A percentile compares a stretch with the other conserved stretches of the same genome.
These are phyloP conservation scores for Neurospora hispaniola DNA, from an alignment of 495 filamentous ascomycete genomes.

Conservation along the genomic window DNA sequence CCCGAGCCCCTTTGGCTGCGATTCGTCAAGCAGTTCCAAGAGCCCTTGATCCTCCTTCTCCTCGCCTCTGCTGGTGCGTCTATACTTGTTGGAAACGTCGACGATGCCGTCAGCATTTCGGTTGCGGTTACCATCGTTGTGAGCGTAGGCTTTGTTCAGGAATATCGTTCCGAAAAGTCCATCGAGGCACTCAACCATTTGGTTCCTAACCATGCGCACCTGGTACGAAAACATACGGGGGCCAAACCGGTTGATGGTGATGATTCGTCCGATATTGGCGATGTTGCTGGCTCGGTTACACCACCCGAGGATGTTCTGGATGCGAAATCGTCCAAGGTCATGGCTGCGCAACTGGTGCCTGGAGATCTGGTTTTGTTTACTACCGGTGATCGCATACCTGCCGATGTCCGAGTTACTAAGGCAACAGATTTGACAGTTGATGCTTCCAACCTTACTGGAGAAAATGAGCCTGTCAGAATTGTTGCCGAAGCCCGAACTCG, in stretches of 20 bases:
- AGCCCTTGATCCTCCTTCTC: slow-evolving; percentile 81
- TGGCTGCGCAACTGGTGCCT: slow-evolving; percentile 75
- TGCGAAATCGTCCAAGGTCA: slow-evolving; percentile 68
- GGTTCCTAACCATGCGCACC: slow-evolving; percentile 87
- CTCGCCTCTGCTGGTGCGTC: slow-evolving; percentile 83
- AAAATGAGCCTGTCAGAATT: slow-evolving; percentile 86
- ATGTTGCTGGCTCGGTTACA: slow-evolving; percentile 24
- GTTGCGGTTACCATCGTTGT: slow-evolving; percentile 95
- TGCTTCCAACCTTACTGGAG: slow-evolving; percentile 93
- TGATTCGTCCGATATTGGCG: slow-evolving; percentile 32
- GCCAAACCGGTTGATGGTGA: slow-evolving; percentile 16
- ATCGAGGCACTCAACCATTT: slow-evolving; percentile 89
- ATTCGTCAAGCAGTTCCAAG: slow-evolving; percentile 93
- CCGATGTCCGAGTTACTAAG: slow-evolving; percentile 88
- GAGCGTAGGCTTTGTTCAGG: slow-evolving; percentile 90
- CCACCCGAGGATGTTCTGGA: slow-evolving; percentile 48
- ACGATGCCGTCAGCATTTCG: slow-evolving; percentile 91
- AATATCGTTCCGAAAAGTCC: slow-evolving; percentile 95
- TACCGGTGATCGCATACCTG: slow-evolving; percentile 91
- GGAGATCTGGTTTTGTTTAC: slow-evolving; percentile 90
- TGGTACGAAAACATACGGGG: slow-evolving; percentile 53
- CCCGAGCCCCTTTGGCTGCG: slow-evolving; percentile 91
- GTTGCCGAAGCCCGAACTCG: slow-evolving; percentile 56
- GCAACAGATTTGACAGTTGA: slow-evolving; percentile 85
- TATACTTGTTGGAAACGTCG: slow-evolving; percentile 85